Conservation (phyloP, 1,139 yeast species). For the Pichia sp. region DNA sequence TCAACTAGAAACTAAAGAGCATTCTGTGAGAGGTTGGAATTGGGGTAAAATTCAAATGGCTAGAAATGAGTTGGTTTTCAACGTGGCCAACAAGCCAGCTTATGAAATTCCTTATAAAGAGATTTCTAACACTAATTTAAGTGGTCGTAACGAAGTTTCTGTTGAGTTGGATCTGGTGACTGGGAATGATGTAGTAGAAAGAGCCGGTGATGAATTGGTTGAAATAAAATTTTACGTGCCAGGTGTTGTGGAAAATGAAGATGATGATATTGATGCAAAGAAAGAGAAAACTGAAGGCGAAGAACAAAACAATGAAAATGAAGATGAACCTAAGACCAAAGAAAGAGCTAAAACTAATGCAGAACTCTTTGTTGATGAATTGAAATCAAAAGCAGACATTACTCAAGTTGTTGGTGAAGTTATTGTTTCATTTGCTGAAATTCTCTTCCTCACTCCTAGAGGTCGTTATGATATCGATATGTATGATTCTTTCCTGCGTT, state of each 20-base stretch:
- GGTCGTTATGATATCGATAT: conserved; percentile 97
- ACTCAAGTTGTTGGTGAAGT: conserved; percentile 96
- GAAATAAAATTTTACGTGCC: conserved; percentile 93
- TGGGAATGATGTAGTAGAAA: conserved; percentile 42
- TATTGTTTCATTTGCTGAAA: conserved; percentile 89
- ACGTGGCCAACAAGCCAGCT: conserved; percentile 79
- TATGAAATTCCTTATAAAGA: conserved; percentile 83
- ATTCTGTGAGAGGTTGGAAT: conserved; percentile 96
- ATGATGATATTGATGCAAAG: conserved; percentile 21
- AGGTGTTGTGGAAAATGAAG: conserved; percentile 50
- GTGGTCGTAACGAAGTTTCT: conserved; percentile 91
- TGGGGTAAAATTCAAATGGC: conserved; percentile 96
- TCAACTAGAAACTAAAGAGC: conserved; percentile 75
- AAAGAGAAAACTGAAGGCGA: conserved; percentile 20
- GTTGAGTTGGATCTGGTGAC: conserved; percentile 65
- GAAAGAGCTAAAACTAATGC: conserved; percentile 56
- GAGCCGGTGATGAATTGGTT: conserved; percentile 90
- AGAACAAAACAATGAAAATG: conserved; percentile 17
- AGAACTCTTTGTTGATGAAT: conserved; percentile 76
- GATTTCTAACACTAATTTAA: conserved; percentile 81
- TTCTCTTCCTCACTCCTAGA: conserved; percentile 91
- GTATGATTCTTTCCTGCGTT: conserved; percentile 79
- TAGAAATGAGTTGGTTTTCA: conserved; percentile 81
- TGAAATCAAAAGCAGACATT: conserved; percentile 92
- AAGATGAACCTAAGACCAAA: conserved; percentile 1